phyloP scores from a whole-genome alignment of 2,329 filamentous ascomycete species.

The Thielaviopsis populi region DNA sequence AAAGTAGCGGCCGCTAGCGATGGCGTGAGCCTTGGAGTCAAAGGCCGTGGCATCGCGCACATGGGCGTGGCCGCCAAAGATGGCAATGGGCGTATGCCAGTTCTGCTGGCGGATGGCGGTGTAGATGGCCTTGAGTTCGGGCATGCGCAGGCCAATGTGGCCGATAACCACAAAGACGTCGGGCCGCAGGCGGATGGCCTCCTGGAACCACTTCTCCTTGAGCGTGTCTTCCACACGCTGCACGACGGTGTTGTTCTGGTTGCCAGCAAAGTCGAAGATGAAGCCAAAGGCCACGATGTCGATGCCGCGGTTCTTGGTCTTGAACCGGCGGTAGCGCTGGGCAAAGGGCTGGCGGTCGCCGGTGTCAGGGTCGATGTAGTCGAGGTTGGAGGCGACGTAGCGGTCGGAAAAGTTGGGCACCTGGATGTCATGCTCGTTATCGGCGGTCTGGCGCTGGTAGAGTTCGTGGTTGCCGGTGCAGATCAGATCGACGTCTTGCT shows the following conservation, averaged over 20 bases:
- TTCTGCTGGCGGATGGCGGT: conserved; percentile 61
- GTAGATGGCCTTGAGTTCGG: conserved; percentile 65
- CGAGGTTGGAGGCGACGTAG: conserved; percentile 85
- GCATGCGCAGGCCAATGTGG: conserved; percentile 68
- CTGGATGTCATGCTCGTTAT: conserved; percentile 62
- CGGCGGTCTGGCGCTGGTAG: conserved; percentile 64
- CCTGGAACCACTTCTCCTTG: conserved; percentile 75
- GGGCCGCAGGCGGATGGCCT: conserved; percentile 67
- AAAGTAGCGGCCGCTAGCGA: conserved; percentile 83
- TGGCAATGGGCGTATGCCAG: conserved; percentile 72
- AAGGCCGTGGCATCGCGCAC: conserved; percentile 73
- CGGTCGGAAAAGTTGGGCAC: conserved; percentile 67
- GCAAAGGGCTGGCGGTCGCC: conserved; percentile 62
- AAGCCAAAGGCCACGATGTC: conserved; percentile 83
- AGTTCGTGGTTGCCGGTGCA: conserved; percentile 91
- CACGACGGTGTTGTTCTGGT: conserved; percentile 81
- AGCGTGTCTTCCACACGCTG: conserved; percentile 66
- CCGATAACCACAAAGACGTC: conserved; percentile 80
- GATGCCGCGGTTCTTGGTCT: conserved; percentile 75
- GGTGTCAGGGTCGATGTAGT: conserved; percentile 62
- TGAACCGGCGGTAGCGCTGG: conserved; percentile 74
- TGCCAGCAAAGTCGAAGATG: conserved; percentile 81
- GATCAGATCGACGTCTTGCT: conserved; percentile 72
- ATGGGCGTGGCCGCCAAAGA: conserved; percentile 84
- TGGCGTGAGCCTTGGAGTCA: conserved; percentile 60